Evolutionary conservation across 495 filamentous ascomycete species (phyloP), one percentile per base, ranked within the genome.

Genomic region (Viridothelium virens): DNA sequence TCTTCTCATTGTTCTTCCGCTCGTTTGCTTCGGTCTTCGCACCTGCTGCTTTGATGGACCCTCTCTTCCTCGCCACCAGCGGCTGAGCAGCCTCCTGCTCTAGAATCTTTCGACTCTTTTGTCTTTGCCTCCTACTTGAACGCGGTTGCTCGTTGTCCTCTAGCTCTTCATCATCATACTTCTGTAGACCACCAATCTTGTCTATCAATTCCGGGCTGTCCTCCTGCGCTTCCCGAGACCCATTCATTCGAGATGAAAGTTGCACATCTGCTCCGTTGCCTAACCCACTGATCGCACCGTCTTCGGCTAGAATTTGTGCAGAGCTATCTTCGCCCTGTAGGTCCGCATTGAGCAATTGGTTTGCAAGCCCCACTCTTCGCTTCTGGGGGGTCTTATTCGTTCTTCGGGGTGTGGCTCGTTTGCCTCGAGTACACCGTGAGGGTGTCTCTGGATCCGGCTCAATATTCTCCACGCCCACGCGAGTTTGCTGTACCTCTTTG

Each of bases 251-350:
- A 59, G 18, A 3, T 59, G 53, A 36, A 59, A 59, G 18, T 10
- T 33, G 3, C 25, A 18, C 53, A 59, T 34, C 36, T 18, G 18
- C 53, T n/a, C 53, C 53, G 36, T 59, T 59, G n/a, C 53, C 31
- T 31, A 59, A 36, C 6, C 53, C 53, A 59, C 53, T 59, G 53
- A 59, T 59, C 18, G 18, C 7, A 5, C 53, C 53, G 31, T 59
- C 53, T 59, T 59, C 53, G 18, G 53, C 53, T 34, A 59, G 33
- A 36, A 59, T 59, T 18, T 59, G 53, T 59, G 53, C 53, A 33
- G 53, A 59, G 36, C 53, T 59, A 36, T 59, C 53, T 33, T 33
- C 10, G 2, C 7, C 7, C 31, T 36, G 11, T 59, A 33, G 18
- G 7, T 59, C 7, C 25, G 33, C 18, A 36, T 36, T 7, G n/a